Percentiles rank a stretch among this genome's conserved stretches.
These are phyloP conservation scores for Hura crepitans DNA, from an alignment of 441 rosid species.

Conservation along the genomic window DNA sequence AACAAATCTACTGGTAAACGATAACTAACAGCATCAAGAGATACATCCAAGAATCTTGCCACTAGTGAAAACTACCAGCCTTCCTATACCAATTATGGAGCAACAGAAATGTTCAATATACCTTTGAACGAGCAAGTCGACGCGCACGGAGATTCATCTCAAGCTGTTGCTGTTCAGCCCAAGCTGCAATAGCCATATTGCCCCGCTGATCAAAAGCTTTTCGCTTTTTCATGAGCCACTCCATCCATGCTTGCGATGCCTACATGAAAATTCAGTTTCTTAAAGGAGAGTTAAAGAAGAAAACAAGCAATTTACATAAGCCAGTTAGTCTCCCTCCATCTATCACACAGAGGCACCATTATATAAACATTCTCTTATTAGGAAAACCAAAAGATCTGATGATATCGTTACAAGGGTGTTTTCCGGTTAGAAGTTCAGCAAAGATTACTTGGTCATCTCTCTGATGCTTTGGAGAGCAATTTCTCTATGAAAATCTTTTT, in stretches of 20 bases:
- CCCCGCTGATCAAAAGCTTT: constrained; percentile 97
- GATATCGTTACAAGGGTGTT: background rate
- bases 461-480: background rate
- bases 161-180: constrained; percentile 98
- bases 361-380: background rate
- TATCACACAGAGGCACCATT: background rate
- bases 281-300: background rate
- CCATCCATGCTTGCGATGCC: constrained; percentile 99
- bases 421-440: too few relatives aligned
- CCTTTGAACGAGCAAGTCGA: constrained; percentile 89
- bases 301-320: background rate
- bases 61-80: background rate
- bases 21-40: background rate
- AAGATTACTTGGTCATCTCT: background rate
- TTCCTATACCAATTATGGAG: background rate
- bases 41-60: background rate
- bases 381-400: background rate
- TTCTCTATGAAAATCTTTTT: background rate
- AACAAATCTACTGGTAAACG: background rate
- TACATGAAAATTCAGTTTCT: constrained; percentile 17
- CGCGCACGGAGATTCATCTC: constrained; percentile 81
- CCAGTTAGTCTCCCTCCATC: background rate
- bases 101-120: constrained; percentile 21
- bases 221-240: constrained; percentile 84
- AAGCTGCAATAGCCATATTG: constrained; percentile 87